Base-by-base conservation (phyloP, 2,329 filamentous ascomycete species). In the Arthrobotrys musiformis region DNA sequence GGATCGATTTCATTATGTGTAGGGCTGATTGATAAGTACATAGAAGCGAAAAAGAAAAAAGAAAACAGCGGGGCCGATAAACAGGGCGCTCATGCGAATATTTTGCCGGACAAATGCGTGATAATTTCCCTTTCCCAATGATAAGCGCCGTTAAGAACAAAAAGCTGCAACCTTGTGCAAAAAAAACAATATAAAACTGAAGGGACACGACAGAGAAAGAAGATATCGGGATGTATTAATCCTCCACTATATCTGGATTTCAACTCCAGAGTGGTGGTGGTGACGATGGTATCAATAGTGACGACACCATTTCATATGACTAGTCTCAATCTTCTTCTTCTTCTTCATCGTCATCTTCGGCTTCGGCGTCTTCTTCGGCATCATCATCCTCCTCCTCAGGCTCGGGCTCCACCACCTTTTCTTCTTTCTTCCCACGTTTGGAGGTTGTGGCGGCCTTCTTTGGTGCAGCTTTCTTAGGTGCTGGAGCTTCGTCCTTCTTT, bases 401-500 rank as follows among this genome's bases (percentile, higher is more conserved):
- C 22, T 68, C 62, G 2, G 62, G 42, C 40, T 75, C 54, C 30
- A 46, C 26, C 33, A 68, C 54, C 28, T 70, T 61, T 24, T 68
- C 66, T 13, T 66, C 73, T 35, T 77, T 77, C 66, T 67, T 70
- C 9, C 66, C 50, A 24, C 73, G 73, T 26, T 17, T 46, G 19
- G 64, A 37, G 26, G 63, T 50, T 15, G 70, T 28, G 3, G 70
- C 19, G 7, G 70, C 40, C 37, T 70, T 76, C 40, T 76, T 76
- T 2, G 66, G 73, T 1, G 73, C 67, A 26, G 73, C 66, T 35
- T 50, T 52, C 54, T 70, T 70, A 48, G 64, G 30, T 19, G 44
- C 48, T 4, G 44, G 28, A n/a, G 66, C 22, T 2, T 70, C 66
- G 33, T 77, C 73, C 73, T 70, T 70, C 73, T 77, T 77, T 60